phyloP scores from a whole-genome alignment of 164 flowering plant genomes.

The Macadamia tetraphylla region DNA sequence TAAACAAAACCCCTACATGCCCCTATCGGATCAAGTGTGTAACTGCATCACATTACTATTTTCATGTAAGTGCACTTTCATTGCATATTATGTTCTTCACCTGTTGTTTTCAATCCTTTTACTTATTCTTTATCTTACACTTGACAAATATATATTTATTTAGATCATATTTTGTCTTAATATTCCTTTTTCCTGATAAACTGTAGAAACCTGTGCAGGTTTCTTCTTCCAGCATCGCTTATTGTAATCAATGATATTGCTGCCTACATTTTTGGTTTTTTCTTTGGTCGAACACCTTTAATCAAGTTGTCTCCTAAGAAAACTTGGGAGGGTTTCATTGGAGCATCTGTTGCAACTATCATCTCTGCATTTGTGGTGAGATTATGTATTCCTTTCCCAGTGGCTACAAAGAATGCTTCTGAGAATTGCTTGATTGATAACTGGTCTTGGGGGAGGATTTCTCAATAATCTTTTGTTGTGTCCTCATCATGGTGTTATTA shows the following conservation, averaged over 20 bases:
- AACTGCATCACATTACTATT: background rate
- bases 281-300: slow-evolving; percentile 93
- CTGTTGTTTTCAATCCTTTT: background rate
- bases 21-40: too few species aligned
- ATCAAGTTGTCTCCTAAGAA: slow-evolving; percentile 96
- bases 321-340: slow-evolving; percentile 99
- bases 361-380: slow-evolving; percentile 82
- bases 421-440: background rate
- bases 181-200: slow-evolving; percentile 11
- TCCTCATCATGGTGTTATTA: too few species aligned
- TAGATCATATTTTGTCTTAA: background rate
- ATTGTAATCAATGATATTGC: slow-evolving; percentile 92
- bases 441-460: background rate
- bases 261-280: slow-evolving; percentile 93
- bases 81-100: background rate
- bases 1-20: too few species aligned
- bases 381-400: background rate
- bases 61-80: background rate
- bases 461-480: background rate
- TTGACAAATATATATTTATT: background rate
- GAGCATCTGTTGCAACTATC: slow-evolving; percentile 83
- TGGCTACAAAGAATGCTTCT: background rate
- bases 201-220: slow-evolving; percentile 50
- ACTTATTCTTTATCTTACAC: background rate
- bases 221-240: slow-evolving; percentile 97